Conservation (phyloP, 2,329 filamentous ascomycete species). For the Aspergillus glaucus region DNA sequence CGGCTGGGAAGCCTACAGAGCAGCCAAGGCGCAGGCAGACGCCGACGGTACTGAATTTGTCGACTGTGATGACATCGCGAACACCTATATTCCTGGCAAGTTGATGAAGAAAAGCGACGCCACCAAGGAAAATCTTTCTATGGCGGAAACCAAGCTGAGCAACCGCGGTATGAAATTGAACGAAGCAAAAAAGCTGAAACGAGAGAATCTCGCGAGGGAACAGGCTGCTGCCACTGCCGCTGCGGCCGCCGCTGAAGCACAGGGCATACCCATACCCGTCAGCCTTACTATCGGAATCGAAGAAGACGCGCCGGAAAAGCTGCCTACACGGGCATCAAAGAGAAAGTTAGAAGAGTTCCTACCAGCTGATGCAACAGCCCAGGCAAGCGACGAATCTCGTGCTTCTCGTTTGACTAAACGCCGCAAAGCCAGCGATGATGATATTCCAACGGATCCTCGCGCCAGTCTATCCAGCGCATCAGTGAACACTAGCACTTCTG, state of each 20-base stretch:
- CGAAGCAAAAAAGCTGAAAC: constrained; percentile 57
- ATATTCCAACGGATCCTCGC: constrained; percentile 18
- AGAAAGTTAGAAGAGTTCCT: constrained; percentile 50
- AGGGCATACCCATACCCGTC: no score
- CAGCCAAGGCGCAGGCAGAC: constrained; percentile 47
- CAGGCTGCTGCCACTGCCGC: constrained; percentile 36
- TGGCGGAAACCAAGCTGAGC: constrained; percentile 48
- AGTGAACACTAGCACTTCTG: constrained; percentile 25
- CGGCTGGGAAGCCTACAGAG: constrained; percentile 45
- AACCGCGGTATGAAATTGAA: constrained; percentile 57
- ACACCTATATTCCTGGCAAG: constrained; percentile 32
- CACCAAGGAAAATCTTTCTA: constrained; percentile 29
- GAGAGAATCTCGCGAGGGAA: constrained; percentile 45
- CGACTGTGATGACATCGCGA: constrained; percentile 47
- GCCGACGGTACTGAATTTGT: constrained; percentile 50
- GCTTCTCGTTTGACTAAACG: constrained; percentile 29
- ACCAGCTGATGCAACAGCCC: constrained; percentile 16
- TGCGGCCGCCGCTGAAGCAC: constrained; percentile 12
- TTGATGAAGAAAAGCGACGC: constrained; percentile 37
- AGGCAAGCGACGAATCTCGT: constrained; percentile 16
- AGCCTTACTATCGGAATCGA: no score
- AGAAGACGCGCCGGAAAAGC: constrained; percentile 3
- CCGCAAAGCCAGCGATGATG: constrained; percentile 31
- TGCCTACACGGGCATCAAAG: constrained; percentile 16
- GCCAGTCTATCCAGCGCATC: constrained; percentile 31